These are phyloP conservation scores for Candida chauliodis DNA, from an alignment of 805 yeast genomes.

Conservation along the genomic window DNA sequence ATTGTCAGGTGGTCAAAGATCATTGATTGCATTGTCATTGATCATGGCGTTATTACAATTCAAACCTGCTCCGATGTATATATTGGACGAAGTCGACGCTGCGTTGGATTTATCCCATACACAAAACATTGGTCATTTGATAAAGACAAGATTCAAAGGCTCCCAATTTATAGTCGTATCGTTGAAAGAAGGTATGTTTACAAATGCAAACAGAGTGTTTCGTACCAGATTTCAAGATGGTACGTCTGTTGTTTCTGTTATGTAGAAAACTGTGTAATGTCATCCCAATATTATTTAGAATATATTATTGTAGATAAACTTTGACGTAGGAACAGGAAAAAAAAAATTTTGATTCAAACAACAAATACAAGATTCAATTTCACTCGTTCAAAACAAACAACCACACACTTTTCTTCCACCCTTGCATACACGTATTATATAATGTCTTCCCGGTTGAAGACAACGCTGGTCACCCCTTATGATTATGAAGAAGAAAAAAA, in stretches of 20 bases:
- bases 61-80: conserved; percentile 98
- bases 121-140: conserved; percentile 94
- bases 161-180: conserved; percentile 96
- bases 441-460: conserved; percentile 8
- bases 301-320: no score
- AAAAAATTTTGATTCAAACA: conserved; percentile 3
- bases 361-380: not conserved
- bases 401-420: not conserved
- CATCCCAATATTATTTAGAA: no score
- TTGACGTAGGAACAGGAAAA: conserved; percentile 1
- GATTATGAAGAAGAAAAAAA: conserved; percentile 15
- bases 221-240: conserved; percentile 95
- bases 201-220: conserved; percentile 92
- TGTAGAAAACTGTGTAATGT: no score
- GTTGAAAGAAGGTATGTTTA: conserved; percentile 96
- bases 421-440: not conserved
- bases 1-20: conserved; percentile 95
- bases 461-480: conserved; percentile 22
- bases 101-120: conserved; percentile 96
- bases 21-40: conserved; percentile 86
- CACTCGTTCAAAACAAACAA: not conserved
- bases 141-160: conserved; percentile 91
- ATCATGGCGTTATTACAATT: conserved; percentile 89
- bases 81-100: conserved; percentile 96
- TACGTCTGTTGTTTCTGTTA: conserved; percentile 81